Evolutionary conservation across 768 basidiomycete genomes (phyloP).

Genomic region (Phanerochaete sordida): DNA sequence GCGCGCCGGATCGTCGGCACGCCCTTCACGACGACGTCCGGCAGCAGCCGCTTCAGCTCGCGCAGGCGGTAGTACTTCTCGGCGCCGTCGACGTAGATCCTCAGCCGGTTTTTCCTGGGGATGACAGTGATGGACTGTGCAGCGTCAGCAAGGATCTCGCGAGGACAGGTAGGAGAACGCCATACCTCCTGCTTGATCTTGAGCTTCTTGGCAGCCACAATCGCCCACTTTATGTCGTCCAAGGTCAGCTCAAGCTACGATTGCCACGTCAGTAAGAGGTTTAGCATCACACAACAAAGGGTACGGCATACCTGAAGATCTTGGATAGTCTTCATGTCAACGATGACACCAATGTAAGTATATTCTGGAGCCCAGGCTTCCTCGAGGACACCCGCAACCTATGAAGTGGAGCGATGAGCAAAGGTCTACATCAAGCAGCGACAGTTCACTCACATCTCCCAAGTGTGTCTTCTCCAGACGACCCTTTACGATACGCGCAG

Average conservation of each 20-base stretch:
- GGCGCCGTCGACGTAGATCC: conserved; percentile 73
- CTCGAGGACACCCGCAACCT: conserved; percentile 91
- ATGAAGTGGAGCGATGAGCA: neutral
- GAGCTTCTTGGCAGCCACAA: conserved; percentile 81
- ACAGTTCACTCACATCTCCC: conserved; percentile 66
- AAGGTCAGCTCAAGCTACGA: conserved; percentile 84
- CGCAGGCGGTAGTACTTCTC: conserved; percentile 84
- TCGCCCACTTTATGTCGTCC: conserved; percentile 91
- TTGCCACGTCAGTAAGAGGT: neutral
- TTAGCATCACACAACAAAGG: neutral
- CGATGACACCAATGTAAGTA: conserved; percentile 89
- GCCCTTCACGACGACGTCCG: conserved; percentile 92
- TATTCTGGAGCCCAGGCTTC: conserved; percentile 95
- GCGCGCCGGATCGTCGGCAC: conserved; percentile 86
- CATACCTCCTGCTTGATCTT: conserved; percentile 86
- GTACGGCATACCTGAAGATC: conserved; percentile 68
- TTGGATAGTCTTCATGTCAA: conserved; percentile 84
- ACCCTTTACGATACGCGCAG: conserved; percentile 96
- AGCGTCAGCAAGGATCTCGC: neutral
- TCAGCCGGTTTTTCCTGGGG: conserved; percentile 67
- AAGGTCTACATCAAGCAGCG: neutral
- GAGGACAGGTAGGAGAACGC: neutral
- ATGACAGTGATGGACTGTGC: conserved; percentile 71
- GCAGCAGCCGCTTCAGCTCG: conserved; percentile 79
- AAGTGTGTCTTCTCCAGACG: conserved; percentile 92